Evolutionary conservation across 2,329 filamentous ascomycete genomes (phyloP).

Genomic region (Paraconiothyrium brasiliense): DNA sequence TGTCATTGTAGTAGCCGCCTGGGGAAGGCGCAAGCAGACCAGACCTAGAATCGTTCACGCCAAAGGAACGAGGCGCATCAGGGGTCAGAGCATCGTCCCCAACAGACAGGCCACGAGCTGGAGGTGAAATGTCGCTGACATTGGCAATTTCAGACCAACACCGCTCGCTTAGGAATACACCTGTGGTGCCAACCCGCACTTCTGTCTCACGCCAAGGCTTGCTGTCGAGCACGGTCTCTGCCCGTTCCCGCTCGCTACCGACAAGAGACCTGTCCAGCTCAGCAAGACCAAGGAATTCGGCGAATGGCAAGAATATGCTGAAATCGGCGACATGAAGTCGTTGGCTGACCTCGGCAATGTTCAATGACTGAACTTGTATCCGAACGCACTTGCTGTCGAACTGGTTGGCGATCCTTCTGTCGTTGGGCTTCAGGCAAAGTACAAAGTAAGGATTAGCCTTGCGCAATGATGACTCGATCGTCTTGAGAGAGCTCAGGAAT

Average conservation of each 20-base stretch:
- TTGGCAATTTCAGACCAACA: constrained; percentile 93
- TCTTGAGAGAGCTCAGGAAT: constrained; percentile 87
- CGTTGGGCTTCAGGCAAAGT: constrained; percentile 97
- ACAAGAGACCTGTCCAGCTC: constrained; percentile 87
- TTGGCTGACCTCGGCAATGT: constrained; percentile 96
- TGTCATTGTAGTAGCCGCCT: constrained; percentile 76
- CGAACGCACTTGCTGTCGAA: constrained; percentile 99
- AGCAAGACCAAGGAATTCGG: constrained; percentile 89
- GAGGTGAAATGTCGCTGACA: constrained; percentile 64
- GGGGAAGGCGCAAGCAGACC: constrained; percentile 64
- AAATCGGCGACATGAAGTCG: constrained; percentile 92
- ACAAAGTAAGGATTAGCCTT: constrained; percentile 95
- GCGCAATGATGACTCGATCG: constrained; percentile 85
- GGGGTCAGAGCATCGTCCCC: constrained; percentile 68
- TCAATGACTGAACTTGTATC: constrained; percentile 92
- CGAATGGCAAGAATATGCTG: constrained; percentile 93
- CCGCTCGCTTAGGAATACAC: constrained; percentile 92
- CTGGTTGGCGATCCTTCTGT: constrained; percentile 95
- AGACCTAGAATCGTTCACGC: constrained; percentile 61
- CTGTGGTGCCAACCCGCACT: constrained; percentile 87
- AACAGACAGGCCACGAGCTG: constrained; percentile 52
- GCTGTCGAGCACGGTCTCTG: constrained; percentile 88
- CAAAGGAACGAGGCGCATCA: constrained; percentile 63
- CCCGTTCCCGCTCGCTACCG: constrained; percentile 91
- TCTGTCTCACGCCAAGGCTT: constrained; percentile 94